phyloP scores from a whole-genome alignment of 73 alveolate genomes.

The Strombidium stylifer region DNA sequence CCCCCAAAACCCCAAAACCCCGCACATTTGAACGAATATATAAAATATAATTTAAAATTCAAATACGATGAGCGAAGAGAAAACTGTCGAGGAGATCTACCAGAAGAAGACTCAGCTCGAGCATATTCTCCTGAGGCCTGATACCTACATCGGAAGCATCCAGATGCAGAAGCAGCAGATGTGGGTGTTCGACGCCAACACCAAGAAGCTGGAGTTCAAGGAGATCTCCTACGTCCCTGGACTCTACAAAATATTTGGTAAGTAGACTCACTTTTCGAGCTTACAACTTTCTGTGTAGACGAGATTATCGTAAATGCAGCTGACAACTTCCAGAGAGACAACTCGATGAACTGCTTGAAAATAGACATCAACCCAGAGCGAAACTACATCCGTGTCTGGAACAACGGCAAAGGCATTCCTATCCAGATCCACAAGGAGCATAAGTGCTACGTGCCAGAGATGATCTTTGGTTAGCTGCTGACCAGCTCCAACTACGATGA shows the following conservation, averaged over 20 bases:
- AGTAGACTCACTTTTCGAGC: not conserved
- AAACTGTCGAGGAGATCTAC: constrained; percentile 81
- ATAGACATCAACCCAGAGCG: constrained; percentile 81
- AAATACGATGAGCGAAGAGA: not conserved
- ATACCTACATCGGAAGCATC: constrained; percentile 97
- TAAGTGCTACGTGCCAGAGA: constrained; percentile 95
- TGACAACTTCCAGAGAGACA: constrained; percentile 96
- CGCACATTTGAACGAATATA: not conserved
- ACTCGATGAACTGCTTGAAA: constrained; percentile 81
- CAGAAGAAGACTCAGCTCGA: constrained; percentile 88
- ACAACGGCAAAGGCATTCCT: constrained; percentile 97
- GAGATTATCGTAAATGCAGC: constrained; percentile 99
- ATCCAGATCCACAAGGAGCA: constrained; percentile 91
- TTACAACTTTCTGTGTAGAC: constrained; percentile 44
- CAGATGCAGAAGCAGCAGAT: constrained; percentile 66
- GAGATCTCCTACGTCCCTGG: constrained; percentile 95
- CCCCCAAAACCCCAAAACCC: constrained; percentile 22
- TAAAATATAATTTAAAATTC: not conserved
- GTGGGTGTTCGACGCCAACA: constrained; percentile 80
- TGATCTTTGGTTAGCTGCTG: constrained; percentile 96
- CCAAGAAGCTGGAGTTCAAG: constrained; percentile 70
- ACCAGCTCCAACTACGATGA: constrained; percentile 98
- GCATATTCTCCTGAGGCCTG: constrained; percentile 97
- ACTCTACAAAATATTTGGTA: constrained; percentile 82
- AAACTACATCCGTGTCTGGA: constrained; percentile 75